Conservation (phyloP, 257 asterid species). For the Petunia secreta region DNA sequence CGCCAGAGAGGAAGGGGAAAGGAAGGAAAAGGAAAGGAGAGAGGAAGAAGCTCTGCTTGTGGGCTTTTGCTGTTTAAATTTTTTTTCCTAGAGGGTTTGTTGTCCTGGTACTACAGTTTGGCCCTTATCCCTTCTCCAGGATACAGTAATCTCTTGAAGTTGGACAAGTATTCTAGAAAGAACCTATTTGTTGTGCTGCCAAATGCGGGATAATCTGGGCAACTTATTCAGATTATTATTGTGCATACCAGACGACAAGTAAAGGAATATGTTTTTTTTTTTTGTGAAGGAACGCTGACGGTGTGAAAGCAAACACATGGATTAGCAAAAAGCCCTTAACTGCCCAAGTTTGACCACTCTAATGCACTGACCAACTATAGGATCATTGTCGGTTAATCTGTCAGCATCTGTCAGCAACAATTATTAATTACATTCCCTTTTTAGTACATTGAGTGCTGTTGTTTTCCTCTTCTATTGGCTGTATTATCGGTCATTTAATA, state of each 20-base stretch:
- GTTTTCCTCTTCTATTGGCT: conserved; percentile 15
- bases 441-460: conserved; percentile 2
- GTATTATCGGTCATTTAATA: neutral
- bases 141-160: neutral
- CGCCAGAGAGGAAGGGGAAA: neutral
- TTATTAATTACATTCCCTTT: neutral
- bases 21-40: neutral
- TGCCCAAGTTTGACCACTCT: neutral
- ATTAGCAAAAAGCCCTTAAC: neutral
- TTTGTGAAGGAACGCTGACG: neutral
- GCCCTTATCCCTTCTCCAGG: neutral
- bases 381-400: too few species aligned
- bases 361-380: neutral
- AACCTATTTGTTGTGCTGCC: neutral
- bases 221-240: neutral
- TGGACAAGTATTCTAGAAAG: neutral
- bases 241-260: neutral
- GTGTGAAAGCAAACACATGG: neutral
- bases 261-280: neutral
- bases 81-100: neutral
- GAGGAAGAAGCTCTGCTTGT: neutral
- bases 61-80: neutral
- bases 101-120: neutral
- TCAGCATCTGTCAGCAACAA: neutral
- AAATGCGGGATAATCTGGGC: neutral